Percentiles rank a stretch among this genome's conserved stretches.
These are phyloP conservation scores for Chaetoceros tenuissimus DNA, from an alignment of 108 stramenopile genomes.

Conservation along the genomic window DNA sequence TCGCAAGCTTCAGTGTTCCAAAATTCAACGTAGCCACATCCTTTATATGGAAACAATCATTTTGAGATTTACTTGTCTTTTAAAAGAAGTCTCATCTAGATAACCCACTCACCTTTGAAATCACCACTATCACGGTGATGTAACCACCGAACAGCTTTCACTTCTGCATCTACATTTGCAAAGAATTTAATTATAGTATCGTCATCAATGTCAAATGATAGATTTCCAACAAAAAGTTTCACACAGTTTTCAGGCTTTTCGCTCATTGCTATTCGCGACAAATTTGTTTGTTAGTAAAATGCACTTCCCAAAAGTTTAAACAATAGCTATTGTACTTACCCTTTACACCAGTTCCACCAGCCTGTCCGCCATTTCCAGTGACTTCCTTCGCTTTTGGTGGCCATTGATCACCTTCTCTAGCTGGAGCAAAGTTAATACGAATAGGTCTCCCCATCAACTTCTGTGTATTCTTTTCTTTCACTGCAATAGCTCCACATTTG, in stretches of 20 bases:
- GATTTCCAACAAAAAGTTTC: slow-evolving; percentile 90
- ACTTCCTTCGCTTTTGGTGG: slow-evolving; percentile 67
- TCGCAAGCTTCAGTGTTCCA: slow-evolving; percentile 87
- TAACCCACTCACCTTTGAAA: slow-evolving; percentile 76
- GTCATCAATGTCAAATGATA: slow-evolving; percentile 92
- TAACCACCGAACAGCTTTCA: slow-evolving; percentile 89
- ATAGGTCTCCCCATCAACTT: slow-evolving; percentile 86
- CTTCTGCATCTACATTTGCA: slow-evolving; percentile 75
- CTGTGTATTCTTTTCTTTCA: slow-evolving; percentile 53
- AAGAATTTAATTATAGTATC: slow-evolving; percentile 88
- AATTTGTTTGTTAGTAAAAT: too few species aligned
- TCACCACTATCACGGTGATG: slow-evolving; percentile 88
- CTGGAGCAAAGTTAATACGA: slow-evolving; percentile 87
- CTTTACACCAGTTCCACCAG: slow-evolving; percentile 68
- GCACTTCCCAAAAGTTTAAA: too few species aligned
- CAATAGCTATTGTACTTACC: too few species aligned
- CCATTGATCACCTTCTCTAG: slow-evolving; percentile 78
- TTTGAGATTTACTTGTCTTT: neutral
- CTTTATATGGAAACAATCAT: neutral
- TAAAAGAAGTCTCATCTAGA: neutral
- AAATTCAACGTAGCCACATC: slow-evolving; percentile 79
- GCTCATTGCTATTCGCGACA: slow-evolving; percentile 82
- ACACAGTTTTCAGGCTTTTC: slow-evolving; percentile 77
- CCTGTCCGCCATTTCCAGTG: slow-evolving; percentile 57
- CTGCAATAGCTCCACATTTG: slow-evolving; percentile 50